Evolutionary conservation across 2,329 filamentous ascomycete species (phyloP).

Genomic region (Cladosporium phlei): DNA sequence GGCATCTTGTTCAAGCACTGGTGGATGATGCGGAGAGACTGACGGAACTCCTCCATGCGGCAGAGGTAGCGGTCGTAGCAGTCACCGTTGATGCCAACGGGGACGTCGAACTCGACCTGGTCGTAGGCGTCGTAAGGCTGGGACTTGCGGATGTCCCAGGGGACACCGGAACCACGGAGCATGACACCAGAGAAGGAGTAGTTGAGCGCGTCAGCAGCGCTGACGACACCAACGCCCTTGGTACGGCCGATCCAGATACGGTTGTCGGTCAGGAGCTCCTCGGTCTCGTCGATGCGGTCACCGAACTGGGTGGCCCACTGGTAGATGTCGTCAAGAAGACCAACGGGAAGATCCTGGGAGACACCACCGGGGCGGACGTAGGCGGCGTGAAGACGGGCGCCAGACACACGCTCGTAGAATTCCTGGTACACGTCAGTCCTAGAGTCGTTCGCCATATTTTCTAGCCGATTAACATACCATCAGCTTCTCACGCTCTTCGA

Average conservation of each 20-base stretch:
- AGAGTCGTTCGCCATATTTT: slow-evolving; percentile 1
- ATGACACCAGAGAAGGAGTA: slow-evolving; percentile 96
- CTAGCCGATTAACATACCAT: slow-evolving; percentile 63
- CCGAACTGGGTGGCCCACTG: slow-evolving; percentile 99
- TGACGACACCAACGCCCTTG: slow-evolving; percentile 84
- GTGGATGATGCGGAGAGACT: slow-evolving; percentile 95
- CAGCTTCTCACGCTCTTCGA: slow-evolving; percentile 98
- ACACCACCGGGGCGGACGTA: slow-evolving; percentile 97
- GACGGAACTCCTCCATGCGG: slow-evolving; percentile 99
- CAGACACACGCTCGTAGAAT: slow-evolving; percentile 99
- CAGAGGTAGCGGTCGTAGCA: slow-evolving; percentile 99
- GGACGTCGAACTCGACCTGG: slow-evolving; percentile 96
- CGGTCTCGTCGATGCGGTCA: slow-evolving; percentile 96
- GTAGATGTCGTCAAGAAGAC: slow-evolving; percentile 96
- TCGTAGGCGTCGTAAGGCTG: slow-evolving; percentile 97
- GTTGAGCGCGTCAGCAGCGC: slow-evolving; percentile 90
- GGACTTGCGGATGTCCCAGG: slow-evolving; percentile 94
- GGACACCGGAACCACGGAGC: slow-evolving; percentile 92
- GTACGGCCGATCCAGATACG: slow-evolving; percentile 97
- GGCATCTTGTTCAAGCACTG: slow-evolving; percentile 99
- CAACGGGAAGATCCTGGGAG: slow-evolving; percentile 87
- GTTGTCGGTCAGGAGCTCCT: slow-evolving; percentile 98
- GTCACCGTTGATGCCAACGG: slow-evolving; percentile 93
- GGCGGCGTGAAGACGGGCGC: slow-evolving; percentile 92
- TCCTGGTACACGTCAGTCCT: slow-evolving; percentile 55